Evolutionary conservation across 2,329 filamentous ascomycete genomes (phyloP).

Genomic region (Diaporthe sp.): DNA sequence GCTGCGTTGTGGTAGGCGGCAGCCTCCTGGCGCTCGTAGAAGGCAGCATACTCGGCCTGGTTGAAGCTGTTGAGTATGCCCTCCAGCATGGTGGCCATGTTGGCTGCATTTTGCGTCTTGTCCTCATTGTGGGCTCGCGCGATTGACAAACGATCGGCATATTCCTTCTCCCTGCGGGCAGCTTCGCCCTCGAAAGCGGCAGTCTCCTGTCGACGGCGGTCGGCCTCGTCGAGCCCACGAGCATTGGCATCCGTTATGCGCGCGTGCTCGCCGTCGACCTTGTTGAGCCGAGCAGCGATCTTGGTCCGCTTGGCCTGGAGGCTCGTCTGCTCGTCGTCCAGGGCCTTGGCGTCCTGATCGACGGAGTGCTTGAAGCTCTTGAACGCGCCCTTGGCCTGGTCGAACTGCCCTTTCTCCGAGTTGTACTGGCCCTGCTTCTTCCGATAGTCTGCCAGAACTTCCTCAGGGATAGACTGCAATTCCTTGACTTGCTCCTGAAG

Average conservation of each 20-base stretch:
- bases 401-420: conserved; percentile 71
- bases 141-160: conserved; percentile 56
- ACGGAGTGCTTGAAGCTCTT: conserved; percentile 72
- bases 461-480: conserved; percentile 74
- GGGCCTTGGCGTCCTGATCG: conserved; percentile 73
- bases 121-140: conserved; percentile 53
- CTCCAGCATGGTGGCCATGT: conserved; percentile 53
- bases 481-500: conserved; percentile 74
- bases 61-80: conserved; percentile 59
- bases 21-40: conserved; percentile 53
- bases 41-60: conserved; percentile 52
- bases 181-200: conserved; percentile 62
- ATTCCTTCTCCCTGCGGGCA: conserved; percentile 59
- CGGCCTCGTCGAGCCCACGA: conserved; percentile 74
- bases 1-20: conserved; percentile 41
- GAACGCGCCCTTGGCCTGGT: conserved; percentile 67
- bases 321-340: conserved; percentile 74
- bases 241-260: conserved; percentile 79
- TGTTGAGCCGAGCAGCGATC: conserved; percentile 77
- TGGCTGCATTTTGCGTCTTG: conserved; percentile 57
- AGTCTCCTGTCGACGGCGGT: conserved; percentile 68
- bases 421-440: conserved; percentile 66
- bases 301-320: conserved; percentile 80
- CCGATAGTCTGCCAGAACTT: conserved; percentile 71
- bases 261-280: conserved; percentile 80